Evolutionary conservation across 495 filamentous ascomycete genomes (phyloP).

Genomic region (Aspergillus sparsus): DNA sequence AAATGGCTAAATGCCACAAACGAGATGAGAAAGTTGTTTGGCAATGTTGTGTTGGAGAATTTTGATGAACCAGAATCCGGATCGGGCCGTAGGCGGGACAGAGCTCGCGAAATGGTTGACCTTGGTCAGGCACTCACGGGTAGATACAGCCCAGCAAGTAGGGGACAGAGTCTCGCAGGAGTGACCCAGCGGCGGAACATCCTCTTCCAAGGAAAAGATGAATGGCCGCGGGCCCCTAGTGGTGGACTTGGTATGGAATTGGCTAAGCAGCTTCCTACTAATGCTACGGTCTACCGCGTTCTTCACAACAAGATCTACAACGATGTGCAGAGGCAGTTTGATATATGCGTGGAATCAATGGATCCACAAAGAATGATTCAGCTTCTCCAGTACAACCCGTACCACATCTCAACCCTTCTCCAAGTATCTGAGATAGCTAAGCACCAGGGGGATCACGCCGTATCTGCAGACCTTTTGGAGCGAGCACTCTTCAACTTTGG

Average conservation of each 20-base stretch:
- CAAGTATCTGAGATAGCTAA: constrained; percentile 91
- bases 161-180: constrained; percentile 64
- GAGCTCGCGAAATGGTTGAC: constrained; percentile 60
- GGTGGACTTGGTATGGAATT: constrained; percentile 85
- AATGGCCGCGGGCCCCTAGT: constrained; percentile 80
- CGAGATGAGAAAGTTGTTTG: constrained; percentile 94
- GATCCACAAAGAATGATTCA: constrained; percentile 72
- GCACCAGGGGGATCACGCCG: constrained; percentile 81
- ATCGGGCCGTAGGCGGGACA: constrained; percentile 51
- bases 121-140: constrained; percentile 71
- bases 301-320: constrained; percentile 77
- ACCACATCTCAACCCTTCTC: constrained; percentile 89
- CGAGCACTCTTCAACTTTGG: constrained; percentile 92
- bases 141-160: constrained; percentile 55
- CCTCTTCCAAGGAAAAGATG: constrained; percentile 86
- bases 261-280: constrained; percentile 56
- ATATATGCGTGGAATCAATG: constrained; percentile 74
- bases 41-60: constrained; percentile 70
- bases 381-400: constrained; percentile 71
- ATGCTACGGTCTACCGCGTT: constrained; percentile 60
- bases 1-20: constrained; percentile 81
- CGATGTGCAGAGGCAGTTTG: constrained; percentile 73
- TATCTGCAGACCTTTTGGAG: constrained; percentile 86
- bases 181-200: constrained; percentile 72
- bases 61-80: constrained; percentile 56